Conservation (phyloP, 257 asterid species). For the Solanum phureja region DNA sequence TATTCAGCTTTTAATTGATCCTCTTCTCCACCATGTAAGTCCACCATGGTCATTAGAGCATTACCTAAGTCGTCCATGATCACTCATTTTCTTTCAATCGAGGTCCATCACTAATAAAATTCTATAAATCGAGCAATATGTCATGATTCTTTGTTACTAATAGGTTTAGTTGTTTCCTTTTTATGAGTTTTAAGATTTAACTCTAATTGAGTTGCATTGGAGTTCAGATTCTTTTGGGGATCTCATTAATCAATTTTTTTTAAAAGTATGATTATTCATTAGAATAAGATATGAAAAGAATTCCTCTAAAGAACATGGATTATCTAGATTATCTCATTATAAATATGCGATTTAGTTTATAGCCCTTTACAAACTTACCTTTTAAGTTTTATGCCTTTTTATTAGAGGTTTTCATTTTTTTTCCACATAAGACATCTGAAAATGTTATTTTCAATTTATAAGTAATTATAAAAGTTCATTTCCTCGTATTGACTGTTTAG, state of each 20-base stretch:
- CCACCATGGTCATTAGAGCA: not conserved
- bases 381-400: not conserved
- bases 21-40: not conserved
- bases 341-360: not conserved
- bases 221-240: not conserved
- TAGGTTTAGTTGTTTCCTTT: too few species aligned
- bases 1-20: not conserved
- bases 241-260: not conserved
- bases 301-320: too few species aligned
- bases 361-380: not conserved
- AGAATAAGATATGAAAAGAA: not conserved
- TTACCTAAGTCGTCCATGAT: not conserved
- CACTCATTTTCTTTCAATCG: too few species aligned
- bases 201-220: not conserved
- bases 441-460: not conserved
- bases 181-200: too few species aligned
- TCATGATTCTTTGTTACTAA: not conserved
- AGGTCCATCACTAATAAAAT: too few species aligned
- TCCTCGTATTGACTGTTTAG: not conserved
- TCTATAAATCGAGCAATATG: not conserved
- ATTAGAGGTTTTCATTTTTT: not conserved
- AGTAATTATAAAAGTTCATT: not conserved
- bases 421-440: not conserved
- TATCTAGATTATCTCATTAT: not conserved
- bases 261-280: not conserved